These are phyloP conservation scores for Nannizziopsis arthrosporioides DNA, from an alignment of 2,329 filamentous ascomycete species.

Conservation along the genomic window DNA sequence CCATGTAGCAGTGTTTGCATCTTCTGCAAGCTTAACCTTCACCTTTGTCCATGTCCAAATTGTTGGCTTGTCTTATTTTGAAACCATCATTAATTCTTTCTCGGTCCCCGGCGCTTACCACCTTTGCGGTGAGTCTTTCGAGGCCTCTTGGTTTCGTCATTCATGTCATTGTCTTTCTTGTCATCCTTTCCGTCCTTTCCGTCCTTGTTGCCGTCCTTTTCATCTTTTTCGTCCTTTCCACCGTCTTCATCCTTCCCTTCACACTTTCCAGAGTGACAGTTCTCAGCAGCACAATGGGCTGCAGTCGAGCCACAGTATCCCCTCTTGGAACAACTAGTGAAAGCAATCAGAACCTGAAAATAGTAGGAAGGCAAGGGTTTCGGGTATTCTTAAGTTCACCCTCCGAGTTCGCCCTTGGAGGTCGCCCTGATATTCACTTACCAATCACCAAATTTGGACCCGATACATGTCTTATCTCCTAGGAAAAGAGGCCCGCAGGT, in stretches of 20 bases:
- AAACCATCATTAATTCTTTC: background rate
- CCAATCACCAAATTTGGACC: constrained; percentile 15
- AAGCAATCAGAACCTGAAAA: constrained; percentile 1
- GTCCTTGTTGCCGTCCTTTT: background rate
- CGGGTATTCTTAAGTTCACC: background rate
- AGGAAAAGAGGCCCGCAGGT: constrained; percentile 14
- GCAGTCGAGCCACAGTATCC: constrained; percentile 17
- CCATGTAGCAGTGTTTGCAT: background rate
- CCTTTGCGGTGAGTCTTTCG: background rate
- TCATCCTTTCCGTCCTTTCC: background rate
- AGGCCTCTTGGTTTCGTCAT: background rate
- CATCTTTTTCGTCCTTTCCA: background rate
- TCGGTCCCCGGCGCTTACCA: background rate
- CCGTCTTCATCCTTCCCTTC: background rate
- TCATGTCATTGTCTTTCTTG: background rate
- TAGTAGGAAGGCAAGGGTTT: no score
- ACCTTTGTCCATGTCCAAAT: no score
- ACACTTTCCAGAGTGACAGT: constrained; percentile 20
- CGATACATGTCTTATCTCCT: constrained; percentile 12
- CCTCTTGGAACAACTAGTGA: constrained; percentile 13
- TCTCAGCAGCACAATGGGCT: constrained; percentile 17
- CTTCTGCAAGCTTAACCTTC: background rate
- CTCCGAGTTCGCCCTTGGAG: background rate
- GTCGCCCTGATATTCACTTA: constrained; percentile 5
- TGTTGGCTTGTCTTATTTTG: background rate